Evolutionary conservation across 768 basidiomycete genomes (phyloP), one percentile per base, ranked within the genome.

Genomic region (Mycena rebaudengoi): DNA sequence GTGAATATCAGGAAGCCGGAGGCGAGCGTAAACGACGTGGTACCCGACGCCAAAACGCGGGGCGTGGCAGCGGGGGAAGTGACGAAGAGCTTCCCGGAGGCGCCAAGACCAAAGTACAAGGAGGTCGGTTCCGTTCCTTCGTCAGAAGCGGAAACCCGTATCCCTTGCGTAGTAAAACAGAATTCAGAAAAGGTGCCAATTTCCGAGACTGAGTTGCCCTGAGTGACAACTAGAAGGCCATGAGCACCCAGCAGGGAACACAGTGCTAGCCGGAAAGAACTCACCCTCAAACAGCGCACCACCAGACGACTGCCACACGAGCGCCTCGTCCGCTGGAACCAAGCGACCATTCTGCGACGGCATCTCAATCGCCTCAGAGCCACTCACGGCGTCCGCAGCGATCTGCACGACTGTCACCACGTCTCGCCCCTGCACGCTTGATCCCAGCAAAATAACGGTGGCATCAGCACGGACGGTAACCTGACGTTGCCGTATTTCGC

Each of bases 1-100:
- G 93, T 95, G 77, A 88, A 97, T 57, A 96, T 89, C 30, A 97
- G 78, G 73, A 93, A 96, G 20, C 87, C 86, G 1, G 92, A 87
- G 0, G 91, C 83, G 14, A 90, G 61, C 18, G 86, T 84, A 75
- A 94, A 94, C 0, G 96, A 97, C 14, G 88, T 93, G 20, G 75
- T 85, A 58, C 85, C 89, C 3, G 78, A 73, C 1, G 86, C 82
- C 5, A 92, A 71, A 1, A 77, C 71, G 13, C 71, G 48, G 39
- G 54, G 62, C 0, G 78, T 52, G 7, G 67, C 69, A 48, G 71
- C 72, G 25, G 70, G 74, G 10, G 74, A 66, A 5, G 84, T 76
- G 23, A 85, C 80, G 70, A 87, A 86, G 0, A 97, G 77, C 71
- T 91, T 93, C 0, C 91, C 90, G 1, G 84, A 82, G 20, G 81